Percentiles rank a stretch among this genome's conserved stretches.
These are phyloP conservation scores for Pittosporum tobira DNA, from an alignment of 129 eudicot species.

Conservation along the genomic window DNA sequence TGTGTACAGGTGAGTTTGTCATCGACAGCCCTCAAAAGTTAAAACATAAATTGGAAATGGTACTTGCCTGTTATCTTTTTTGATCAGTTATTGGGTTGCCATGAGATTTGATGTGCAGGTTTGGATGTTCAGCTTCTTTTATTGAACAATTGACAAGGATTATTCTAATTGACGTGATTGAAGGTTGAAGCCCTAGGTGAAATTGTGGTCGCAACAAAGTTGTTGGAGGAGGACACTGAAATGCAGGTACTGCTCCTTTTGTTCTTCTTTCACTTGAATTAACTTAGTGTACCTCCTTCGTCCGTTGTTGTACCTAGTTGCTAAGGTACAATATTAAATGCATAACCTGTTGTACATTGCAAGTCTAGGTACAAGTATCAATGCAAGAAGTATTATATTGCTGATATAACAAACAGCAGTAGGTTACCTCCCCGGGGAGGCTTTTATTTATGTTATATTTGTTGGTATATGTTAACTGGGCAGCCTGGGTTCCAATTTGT, in stretches of 20 bases:
- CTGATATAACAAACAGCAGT: no score
- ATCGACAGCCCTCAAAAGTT: conserved; percentile 95
- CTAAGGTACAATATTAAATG: no score
- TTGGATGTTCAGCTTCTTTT: not conserved
- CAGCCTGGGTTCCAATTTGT: no score
- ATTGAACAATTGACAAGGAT: not conserved
- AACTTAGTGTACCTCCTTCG: no score
- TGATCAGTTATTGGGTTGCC: not conserved
- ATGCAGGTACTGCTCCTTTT: conserved; percentile 46
- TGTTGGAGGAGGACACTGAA: conserved; percentile 57
- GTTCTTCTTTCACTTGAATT: not conserved
- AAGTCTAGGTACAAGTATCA: no score
- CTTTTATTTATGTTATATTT: no score
- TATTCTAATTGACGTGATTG: conserved; percentile 9
- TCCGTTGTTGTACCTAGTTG: no score
- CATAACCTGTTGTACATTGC: no score
- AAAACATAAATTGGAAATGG: conserved; percentile 87
- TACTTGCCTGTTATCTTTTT: conserved; percentile 7
- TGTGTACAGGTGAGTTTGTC: conserved; percentile 68
- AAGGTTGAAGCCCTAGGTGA: conserved; percentile 98
- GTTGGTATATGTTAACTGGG: no score
- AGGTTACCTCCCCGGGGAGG: no score
- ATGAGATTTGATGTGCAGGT: not conserved
- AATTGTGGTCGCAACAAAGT: conserved; percentile 91
- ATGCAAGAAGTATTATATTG: no score